These are phyloP conservation scores for Alternaria sp. DNA, from an alignment of 2,329 filamentous ascomycete genomes.

Conservation along the genomic window DNA sequence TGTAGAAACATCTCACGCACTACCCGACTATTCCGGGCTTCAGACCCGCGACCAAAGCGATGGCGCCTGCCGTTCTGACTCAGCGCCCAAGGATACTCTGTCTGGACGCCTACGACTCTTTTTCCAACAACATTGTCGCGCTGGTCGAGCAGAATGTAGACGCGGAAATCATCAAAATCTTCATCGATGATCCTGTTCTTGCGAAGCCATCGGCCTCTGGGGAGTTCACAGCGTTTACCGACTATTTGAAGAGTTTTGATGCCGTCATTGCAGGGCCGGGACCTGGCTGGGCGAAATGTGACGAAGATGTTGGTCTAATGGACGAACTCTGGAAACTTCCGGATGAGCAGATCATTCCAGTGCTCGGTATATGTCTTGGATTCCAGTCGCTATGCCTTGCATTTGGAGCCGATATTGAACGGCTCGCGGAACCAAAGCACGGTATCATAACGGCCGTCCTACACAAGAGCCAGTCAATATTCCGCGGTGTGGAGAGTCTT, in stretches of 20 bases:
- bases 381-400: conserved; percentile 80
- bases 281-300: conserved; percentile 76
- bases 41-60: conserved; percentile 6
- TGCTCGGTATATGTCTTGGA: conserved; percentile 87
- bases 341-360: conserved; percentile 68
- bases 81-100: conserved; percentile 70
- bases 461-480: conserved; percentile 69
- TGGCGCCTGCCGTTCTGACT: conserved; percentile 38
- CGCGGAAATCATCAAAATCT: conserved; percentile 72
- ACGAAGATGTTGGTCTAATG: conserved; percentile 84
- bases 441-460: conserved; percentile 76
- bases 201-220: conserved; percentile 1
- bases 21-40: background rate
- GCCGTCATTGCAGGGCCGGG: conserved; percentile 91
- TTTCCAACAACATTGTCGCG: conserved; percentile 91
- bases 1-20: background rate
- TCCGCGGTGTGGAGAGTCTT: conserved; percentile 65
- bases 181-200: conserved; percentile 62
- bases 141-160: conserved; percentile 74
- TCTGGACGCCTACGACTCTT: conserved; percentile 95
- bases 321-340: conserved; percentile 73
- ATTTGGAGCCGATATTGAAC: conserved; percentile 70
- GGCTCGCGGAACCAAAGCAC: conserved; percentile 76
- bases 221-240: conserved; percentile 44
- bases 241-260: conserved; percentile 68